Percentiles rank a stretch among this genome's conserved stretches.
Evolutionary conservation across 1,139 yeast genomes (phyloP).

Genomic region (Arxiozyma bovina): DNA sequence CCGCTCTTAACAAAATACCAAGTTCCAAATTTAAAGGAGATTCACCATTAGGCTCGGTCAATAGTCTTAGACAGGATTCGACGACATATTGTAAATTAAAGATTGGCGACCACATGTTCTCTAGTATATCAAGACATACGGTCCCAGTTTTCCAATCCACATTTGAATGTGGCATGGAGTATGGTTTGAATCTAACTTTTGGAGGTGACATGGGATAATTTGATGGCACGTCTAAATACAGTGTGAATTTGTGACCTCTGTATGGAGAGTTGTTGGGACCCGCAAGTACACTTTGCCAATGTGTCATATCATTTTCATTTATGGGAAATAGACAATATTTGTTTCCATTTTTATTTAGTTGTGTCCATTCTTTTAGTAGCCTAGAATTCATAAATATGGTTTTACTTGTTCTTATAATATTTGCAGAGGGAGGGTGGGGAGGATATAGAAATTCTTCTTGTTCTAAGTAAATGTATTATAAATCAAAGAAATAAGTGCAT

Average conservation of each 20-base stretch:
- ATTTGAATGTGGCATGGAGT: conserved; percentile 67
- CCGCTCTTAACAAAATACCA: conserved; percentile 61
- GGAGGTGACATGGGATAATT: conserved; percentile 72
- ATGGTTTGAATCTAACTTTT: conserved; percentile 39
- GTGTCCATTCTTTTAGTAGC: neutral
- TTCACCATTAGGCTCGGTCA: conserved; percentile 75
- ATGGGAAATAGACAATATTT: conserved; percentile 31
- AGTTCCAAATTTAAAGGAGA: conserved; percentile 81
- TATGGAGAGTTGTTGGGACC: conserved; percentile 54
- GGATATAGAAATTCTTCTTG: neutral
- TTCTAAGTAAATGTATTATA: no score
- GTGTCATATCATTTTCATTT: conserved; percentile 35
- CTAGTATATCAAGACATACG: conserved; percentile 74
- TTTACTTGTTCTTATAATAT: neutral
- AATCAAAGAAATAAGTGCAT: no score
- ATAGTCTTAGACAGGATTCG: conserved; percentile 58
- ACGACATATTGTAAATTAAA: conserved; percentile 71
- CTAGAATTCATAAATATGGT: neutral
- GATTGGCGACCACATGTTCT: conserved; percentile 72
- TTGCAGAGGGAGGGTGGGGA: neutral
- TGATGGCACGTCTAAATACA: conserved; percentile 43
- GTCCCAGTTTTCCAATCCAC: conserved; percentile 63
- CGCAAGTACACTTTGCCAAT: conserved; percentile 52
- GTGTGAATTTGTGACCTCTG: conserved; percentile 49
- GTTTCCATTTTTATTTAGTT: neutral